Percentiles rank a stretch among this genome's conserved stretches.
These are phyloP conservation scores for Yamadazyma kanchanaburiensis DNA, from an alignment of 1,139 yeast species.

Conservation along the genomic window DNA sequence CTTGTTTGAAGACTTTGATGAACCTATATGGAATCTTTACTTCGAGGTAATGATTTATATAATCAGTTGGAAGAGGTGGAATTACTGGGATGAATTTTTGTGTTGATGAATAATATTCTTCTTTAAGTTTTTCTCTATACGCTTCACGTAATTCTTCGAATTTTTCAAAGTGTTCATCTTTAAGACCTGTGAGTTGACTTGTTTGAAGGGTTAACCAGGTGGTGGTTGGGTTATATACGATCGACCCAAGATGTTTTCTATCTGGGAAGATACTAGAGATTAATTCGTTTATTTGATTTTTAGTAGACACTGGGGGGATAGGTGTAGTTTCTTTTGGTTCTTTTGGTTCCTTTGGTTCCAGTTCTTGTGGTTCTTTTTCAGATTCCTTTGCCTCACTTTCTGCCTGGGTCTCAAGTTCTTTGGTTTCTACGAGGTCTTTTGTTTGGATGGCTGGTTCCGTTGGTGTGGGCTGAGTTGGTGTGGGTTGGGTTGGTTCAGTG, in stretches of 20 bases:
- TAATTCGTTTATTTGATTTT: conserved; percentile 39
- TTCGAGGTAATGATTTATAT: conserved; percentile 60
- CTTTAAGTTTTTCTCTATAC: conserved; percentile 23
- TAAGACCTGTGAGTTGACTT: conserved; percentile 33
- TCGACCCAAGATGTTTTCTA: conserved; percentile 55
- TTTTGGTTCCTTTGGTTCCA: conserved; percentile 1
- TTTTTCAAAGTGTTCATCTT: conserved; percentile 29
- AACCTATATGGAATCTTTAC: conserved; percentile 57
- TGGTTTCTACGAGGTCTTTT: too few species aligned
- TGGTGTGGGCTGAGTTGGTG: too few species aligned
- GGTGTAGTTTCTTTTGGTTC: conserved; percentile 1
- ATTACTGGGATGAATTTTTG: conserved; percentile 35
- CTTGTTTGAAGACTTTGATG: conserved; percentile 24
- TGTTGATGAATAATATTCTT: conserved; percentile 12
- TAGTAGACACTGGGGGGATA: conserved; percentile 2
- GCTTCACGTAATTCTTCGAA: conserved; percentile 28
- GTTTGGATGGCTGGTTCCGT: too few species aligned
- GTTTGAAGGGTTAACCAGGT: conserved; percentile 44
- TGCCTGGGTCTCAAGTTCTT: too few species aligned
- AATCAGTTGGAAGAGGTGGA: conserved; percentile 48
- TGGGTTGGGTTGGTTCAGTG: too few species aligned
- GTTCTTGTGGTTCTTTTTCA: not conserved
- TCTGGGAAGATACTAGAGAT: conserved; percentile 44
- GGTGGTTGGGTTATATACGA: conserved; percentile 57
- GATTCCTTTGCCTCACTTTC: not conserved